Evolutionary conservation across 2,329 filamentous ascomycete genomes (phyloP).

Genomic region (Pleurostoma richardsiae): DNA sequence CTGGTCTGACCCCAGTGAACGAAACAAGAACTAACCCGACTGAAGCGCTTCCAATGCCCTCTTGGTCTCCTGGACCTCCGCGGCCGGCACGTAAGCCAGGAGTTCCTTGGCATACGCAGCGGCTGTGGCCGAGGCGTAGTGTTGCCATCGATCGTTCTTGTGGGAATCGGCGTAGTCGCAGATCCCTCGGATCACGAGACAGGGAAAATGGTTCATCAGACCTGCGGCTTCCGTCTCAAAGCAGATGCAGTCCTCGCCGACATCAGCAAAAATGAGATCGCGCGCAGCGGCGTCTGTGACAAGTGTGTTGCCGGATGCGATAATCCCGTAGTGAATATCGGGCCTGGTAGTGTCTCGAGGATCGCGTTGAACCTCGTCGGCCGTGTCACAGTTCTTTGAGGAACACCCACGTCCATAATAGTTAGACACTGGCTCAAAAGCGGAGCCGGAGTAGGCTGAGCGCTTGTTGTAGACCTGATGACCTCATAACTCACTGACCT

Average conservation of each 20-base stretch:
- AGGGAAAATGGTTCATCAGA: slow-evolving; percentile 20
- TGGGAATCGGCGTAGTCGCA: slow-evolving; percentile 28
- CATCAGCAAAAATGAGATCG: neutral
- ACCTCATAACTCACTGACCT: too few relatives aligned
- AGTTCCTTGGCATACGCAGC: slow-evolving; percentile 20
- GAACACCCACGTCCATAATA: too few relatives aligned
- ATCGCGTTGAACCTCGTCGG: too few relatives aligned
- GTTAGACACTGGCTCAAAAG: too few relatives aligned
- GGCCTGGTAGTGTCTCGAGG: too few relatives aligned
- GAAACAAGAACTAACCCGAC: too few relatives aligned
- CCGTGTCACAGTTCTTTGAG: too few relatives aligned
- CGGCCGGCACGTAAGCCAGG: neutral
- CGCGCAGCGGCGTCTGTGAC: neutral
- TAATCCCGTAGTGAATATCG: neutral
- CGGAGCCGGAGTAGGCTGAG: too few relatives aligned
- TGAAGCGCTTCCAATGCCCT: too few relatives aligned
- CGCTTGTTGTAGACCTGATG: too few relatives aligned
- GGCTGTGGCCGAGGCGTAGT: slow-evolving; percentile 20
- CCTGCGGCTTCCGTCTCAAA: slow-evolving; percentile 22
- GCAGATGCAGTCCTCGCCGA: slow-evolving; percentile 6
- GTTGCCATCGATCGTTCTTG: slow-evolving; percentile 22
- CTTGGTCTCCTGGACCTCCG: too few relatives aligned
- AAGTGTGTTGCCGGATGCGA: neutral
- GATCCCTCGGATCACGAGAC: slow-evolving; percentile 25
- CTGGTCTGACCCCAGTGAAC: too few relatives aligned